Evolutionary conservation across 768 basidiomycete species (phyloP).

Genomic region (Termitomyces sp.): DNA sequence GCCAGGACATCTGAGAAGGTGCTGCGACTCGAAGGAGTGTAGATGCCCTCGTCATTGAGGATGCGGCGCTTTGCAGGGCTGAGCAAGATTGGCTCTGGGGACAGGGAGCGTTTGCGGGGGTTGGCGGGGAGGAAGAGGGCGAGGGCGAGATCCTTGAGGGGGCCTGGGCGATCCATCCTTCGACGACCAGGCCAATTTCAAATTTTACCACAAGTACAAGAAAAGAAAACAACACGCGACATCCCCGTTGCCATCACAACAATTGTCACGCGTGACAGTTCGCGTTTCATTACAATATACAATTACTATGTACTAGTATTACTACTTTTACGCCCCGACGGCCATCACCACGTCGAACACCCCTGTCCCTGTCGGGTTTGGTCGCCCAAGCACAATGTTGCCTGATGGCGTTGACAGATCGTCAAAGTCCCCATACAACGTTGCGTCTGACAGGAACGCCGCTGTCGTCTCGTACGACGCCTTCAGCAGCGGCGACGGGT

Average conservation of each 20-base stretch:
- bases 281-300: constrained; percentile 15
- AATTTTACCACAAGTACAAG: constrained; percentile 5
- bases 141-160: constrained; percentile 59
- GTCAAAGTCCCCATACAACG: constrained; percentile 93
- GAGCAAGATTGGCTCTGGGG: constrained; percentile 47
- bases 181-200: constrained; percentile 1
- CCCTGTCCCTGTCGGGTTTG: constrained; percentile 90
- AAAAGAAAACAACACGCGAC: constrained; percentile 7
- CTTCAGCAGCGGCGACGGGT: constrained; percentile 94
- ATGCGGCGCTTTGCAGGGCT: constrained; percentile 71
- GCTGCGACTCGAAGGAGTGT: constrained; percentile 21
- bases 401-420: constrained; percentile 87
- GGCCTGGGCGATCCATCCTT: constrained; percentile 41
- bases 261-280: constrained; percentile 17
- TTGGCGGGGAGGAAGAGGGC: constrained; percentile 40
- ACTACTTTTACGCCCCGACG: constrained; percentile 18
- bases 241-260: constrained; percentile 2
- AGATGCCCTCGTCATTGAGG: constrained; percentile 49
- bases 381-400: constrained; percentile 86
- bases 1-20: constrained; percentile 21
- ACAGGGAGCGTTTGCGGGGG: constrained; percentile 56
- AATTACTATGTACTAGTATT: constrained; percentile 5
- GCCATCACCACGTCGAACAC: constrained; percentile 84
- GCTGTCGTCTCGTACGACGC: constrained; percentile 98
- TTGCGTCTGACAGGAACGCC: constrained; percentile 90